Conservation (phyloP, 768 basidiomycete genomes). For the Boletus bicolor region DNA sequence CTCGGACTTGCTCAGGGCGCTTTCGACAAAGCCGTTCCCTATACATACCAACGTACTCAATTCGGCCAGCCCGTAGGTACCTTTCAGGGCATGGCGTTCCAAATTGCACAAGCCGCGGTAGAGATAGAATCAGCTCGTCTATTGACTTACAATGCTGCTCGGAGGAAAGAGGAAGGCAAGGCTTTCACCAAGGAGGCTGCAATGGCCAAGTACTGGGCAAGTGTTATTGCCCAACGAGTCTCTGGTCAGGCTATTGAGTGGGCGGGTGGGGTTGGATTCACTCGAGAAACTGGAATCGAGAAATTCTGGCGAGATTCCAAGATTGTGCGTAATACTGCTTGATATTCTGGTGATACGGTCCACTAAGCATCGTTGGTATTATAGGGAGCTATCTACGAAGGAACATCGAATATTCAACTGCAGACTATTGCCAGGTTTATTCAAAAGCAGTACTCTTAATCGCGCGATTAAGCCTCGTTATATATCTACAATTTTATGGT, state of each 20-base stretch:
- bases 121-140: slow-evolving; percentile 89
- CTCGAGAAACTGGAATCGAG: slow-evolving; percentile 91
- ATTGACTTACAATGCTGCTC: slow-evolving; percentile 94
- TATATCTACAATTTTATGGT: slow-evolving; percentile 7
- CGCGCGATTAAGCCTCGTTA: neutral
- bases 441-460: slow-evolving; percentile 76
- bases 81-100: slow-evolving; percentile 96
- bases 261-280: slow-evolving; percentile 92
- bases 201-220: slow-evolving; percentile 95
- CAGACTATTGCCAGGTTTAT: slow-evolving; percentile 93
- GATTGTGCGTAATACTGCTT: slow-evolving; percentile 57
- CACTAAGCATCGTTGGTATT: slow-evolving; percentile 2
- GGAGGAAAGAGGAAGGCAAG: slow-evolving; percentile 88
- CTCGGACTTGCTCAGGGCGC: slow-evolving; percentile 96
- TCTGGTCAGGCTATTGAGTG: slow-evolving; percentile 92
- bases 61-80: slow-evolving; percentile 92
- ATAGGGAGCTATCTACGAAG: slow-evolving; percentile 88
- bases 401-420: slow-evolving; percentile 97
- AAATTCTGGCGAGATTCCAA: slow-evolving; percentile 97
- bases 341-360: neutral
- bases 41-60: slow-evolving; percentile 91
- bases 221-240: slow-evolving; percentile 85
- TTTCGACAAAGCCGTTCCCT: slow-evolving; percentile 92
- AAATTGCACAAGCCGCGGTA: slow-evolving; percentile 85
- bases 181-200: slow-evolving; percentile 91